Base-by-base conservation (phyloP, 2,329 filamentous ascomycete genomes). In the Paecilomyces niveus region DNA sequence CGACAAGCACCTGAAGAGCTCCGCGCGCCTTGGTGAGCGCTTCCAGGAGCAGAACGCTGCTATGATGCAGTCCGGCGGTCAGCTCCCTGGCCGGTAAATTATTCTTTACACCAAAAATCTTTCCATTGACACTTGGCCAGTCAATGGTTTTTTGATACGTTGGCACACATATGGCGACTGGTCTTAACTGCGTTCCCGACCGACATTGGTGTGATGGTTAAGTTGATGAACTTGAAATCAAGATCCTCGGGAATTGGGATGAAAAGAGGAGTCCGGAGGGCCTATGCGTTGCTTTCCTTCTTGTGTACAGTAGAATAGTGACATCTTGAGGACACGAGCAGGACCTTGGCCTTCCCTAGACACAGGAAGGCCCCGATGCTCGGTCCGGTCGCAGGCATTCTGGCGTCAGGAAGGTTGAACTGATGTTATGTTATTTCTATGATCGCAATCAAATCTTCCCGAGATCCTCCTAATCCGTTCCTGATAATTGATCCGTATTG, bases 1-100 rank as follows among this genome's bases (percentile, higher is more conserved):
- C 62, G 89, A 94, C 78, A 99, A 99, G 82, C 90, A 90, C 78
- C 88, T 97, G 83, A 94, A 95, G 76, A 88, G 88, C 63, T 90
- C 90, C 64, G 90, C 94, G 78, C 88, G 94, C 61, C 82, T 99
- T 68, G 90, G 92, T 70, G 90, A 96, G 78, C 86, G 94, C 63
- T 99, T 97, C 85, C 85, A 88, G 72, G 86, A 89, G 75, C 83
- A 87, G 75, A 88, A 88, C 68, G 84, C 84, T 54, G 81, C 82
- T 49, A 87, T 88, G 84, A 84, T 84, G 75, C 84, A 86, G 74
- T 74, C 77, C 49, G 84, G 83, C 49, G 84, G 83, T 22, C 78
- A 80, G 60, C 66, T 81, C 59, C 78, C 78, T 7, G 80, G 78
- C 24, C 65, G 67, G 63, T 70, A 73, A 70, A 66, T 29, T 21